These are phyloP conservation scores for Austroboletus novae-zelandiae DNA, from an alignment of 1,284 basidiomycete species.

Conservation along the genomic window DNA sequence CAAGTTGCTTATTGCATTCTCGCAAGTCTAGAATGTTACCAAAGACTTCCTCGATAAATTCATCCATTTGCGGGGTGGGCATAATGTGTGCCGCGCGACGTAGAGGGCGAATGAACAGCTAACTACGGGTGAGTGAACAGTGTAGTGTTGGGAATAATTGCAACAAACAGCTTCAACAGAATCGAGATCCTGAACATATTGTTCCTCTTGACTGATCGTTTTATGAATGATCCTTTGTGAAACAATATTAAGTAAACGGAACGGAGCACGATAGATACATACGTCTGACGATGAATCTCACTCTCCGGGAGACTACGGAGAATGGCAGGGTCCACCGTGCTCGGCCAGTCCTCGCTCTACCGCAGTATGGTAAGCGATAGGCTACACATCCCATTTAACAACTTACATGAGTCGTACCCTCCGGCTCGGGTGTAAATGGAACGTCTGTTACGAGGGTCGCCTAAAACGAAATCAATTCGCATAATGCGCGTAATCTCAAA, in stretches of 20 bases:
- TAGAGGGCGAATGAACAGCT: conserved; percentile 81
- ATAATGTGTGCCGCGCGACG: conserved; percentile 73
- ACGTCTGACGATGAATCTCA: conserved; percentile 86
- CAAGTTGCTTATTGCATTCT: conserved; percentile 75
- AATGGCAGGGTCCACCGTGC: conserved; percentile 67
- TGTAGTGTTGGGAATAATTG: background rate
- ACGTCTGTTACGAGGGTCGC: conserved; percentile 22
- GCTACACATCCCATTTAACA: conserved; percentile 1
- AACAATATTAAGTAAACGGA: background rate
- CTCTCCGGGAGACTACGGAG: conserved; percentile 67
- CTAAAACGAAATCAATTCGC: conserved; percentile 21
- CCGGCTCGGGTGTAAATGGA: conserved; percentile 23
- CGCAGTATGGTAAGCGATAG: conserved; percentile 19
- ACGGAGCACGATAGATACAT: conserved; percentile 19
- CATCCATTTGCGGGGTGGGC: conserved; percentile 60
- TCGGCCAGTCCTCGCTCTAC: conserved; percentile 68
- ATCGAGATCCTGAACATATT: conserved; percentile 88
- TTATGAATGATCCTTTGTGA: conserved; percentile 81
- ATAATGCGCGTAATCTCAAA: background rate
- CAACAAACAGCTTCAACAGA: conserved; percentile 69
- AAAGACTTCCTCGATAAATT: conserved; percentile 87
- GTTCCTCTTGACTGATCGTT: conserved; percentile 86
- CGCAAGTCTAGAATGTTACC: conserved; percentile 84
- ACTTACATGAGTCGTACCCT: conserved; percentile 27
- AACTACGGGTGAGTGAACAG: background rate